Conservation (phyloP, 495 filamentous ascomycete genomes). For the Hypoxylon fragiforme region DNA sequence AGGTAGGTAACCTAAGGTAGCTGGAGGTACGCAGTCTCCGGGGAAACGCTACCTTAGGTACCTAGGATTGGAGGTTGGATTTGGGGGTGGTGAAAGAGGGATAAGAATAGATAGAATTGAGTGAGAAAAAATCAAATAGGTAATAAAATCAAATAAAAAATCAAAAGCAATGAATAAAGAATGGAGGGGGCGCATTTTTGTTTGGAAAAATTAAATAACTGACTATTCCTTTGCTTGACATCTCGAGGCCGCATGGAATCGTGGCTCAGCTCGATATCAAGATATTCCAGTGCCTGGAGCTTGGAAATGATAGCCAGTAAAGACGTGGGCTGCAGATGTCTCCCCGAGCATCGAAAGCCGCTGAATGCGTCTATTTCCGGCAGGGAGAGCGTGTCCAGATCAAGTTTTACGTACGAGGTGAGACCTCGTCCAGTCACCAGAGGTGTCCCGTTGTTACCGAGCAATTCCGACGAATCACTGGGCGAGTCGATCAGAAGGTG, state of each 20-base stretch:
- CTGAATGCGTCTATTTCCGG: slow-evolving; percentile 25
- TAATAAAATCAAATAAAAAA: not conserved
- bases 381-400: slow-evolving; percentile 15
- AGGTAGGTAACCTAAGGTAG: no score
- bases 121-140: not conserved
- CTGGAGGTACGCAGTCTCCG: no score
- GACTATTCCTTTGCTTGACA: slow-evolving; percentile 26
- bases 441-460: slow-evolving; percentile 8
- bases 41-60: no score
- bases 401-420: slow-evolving; percentile 20
- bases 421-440: slow-evolving; percentile 16
- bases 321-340: slow-evolving; percentile 25
- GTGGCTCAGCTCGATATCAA: slow-evolving; percentile 27
- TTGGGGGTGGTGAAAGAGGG: no score
- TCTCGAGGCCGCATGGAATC: slow-evolving; percentile 21
- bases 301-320: slow-evolving; percentile 21
- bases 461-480: slow-evolving; percentile 13
- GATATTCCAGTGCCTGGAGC: slow-evolving; percentile 20
- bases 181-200: no score
- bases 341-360: slow-evolving; percentile 26
- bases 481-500: slow-evolving; percentile 26
- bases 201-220: not conserved
- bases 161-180: no score
- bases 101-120: not conserved
- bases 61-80: no score